Evolutionary conservation across 148 eudicot species (phyloP), one percentile per base, ranked within the genome.

Genomic region (Spergularia bocconei): DNA sequence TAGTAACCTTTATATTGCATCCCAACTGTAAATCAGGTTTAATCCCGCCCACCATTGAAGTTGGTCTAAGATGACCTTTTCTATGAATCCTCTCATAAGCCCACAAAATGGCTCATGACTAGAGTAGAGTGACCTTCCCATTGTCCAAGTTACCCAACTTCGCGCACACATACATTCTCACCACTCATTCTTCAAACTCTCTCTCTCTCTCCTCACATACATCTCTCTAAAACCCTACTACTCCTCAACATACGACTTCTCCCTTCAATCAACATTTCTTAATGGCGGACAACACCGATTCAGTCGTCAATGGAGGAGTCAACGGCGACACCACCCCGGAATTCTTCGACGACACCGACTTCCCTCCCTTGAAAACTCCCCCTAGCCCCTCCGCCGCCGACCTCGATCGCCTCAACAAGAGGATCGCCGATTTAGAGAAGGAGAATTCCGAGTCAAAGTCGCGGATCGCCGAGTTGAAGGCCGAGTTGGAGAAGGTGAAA

Each of bases 211-310:
- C 10, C 48, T 6, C 48, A 29, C 48, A 3, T 6, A 63, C 44
- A 63, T 36, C 47, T 52, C 56, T 44, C 71, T 47, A 20, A 48
- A 69, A 52, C 60, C 60, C 72, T 53, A 51, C 21, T 15, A 15
- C 47, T 39, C 69, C 8, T 39, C 48, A 6, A 44, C 48, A 44
- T 7, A 39, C 51, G 41, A 65, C 19, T 41, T 63, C 67, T 17
- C 41, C 33, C 67, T 12, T 63, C 41, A 63, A 48, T 15, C 39
- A 14, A 2, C 14, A 47, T 13, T 21, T 10, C 21, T 36, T 71
- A 55, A 79, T 79, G 82, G 74, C 82, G 67, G 82, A 79, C 13
- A 79, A 59, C 74, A 77, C 53, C 60, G 63, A 69, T 53, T 51
- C 68, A 4, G 16, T 75, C 58, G 8, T 51, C 75, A 70, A 75